A percentile compares a stretch with the other conserved stretches of the same genome.
phyloP scores from a whole-genome alignment of 2,329 filamentous ascomycete genomes.

The Pseudogymnoascus sp. region DNA sequence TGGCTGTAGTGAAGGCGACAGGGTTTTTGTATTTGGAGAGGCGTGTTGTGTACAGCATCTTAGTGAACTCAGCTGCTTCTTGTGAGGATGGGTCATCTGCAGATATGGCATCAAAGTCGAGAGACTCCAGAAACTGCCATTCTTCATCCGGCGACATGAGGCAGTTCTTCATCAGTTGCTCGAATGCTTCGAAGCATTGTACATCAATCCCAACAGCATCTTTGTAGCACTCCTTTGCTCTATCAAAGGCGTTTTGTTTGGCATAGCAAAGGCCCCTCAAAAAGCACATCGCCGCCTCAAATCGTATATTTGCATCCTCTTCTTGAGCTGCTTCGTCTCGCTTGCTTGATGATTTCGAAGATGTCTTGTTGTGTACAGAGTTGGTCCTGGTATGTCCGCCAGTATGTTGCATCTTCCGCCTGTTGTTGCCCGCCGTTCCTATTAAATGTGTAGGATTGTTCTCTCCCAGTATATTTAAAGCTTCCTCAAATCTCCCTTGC shows the following conservation, averaged over 20 bases:
- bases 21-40: constrained; percentile 93
- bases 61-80: constrained; percentile 87
- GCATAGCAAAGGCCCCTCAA: constrained; percentile 88
- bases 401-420: constrained; percentile 63
- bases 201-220: constrained; percentile 94
- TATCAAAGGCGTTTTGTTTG: constrained; percentile 94
- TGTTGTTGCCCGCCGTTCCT: constrained; percentile 51
- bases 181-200: constrained; percentile 96
- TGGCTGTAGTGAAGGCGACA: constrained; percentile 70
- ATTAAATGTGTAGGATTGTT: constrained; percentile 89
- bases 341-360: constrained; percentile 20
- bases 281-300: constrained; percentile 97
- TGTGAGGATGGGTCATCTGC: constrained; percentile 61
- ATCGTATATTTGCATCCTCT: constrained; percentile 67
- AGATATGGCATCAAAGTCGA: constrained; percentile 80
- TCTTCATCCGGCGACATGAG: constrained; percentile 72
- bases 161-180: constrained; percentile 94
- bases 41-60: constrained; percentile 91
- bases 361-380: constrained; percentile 37
- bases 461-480: constrained; percentile 77
- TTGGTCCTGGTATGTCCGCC: constrained; percentile 44
- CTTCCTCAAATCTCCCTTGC: constrained; percentile 83
- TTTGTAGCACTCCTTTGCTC: constrained; percentile 97
- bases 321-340: constrained; percentile 39
- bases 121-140: constrained; percentile 59